phyloP scores from a whole-genome alignment of 2,329 filamentous ascomycete species.

The Didymella pomorum region DNA sequence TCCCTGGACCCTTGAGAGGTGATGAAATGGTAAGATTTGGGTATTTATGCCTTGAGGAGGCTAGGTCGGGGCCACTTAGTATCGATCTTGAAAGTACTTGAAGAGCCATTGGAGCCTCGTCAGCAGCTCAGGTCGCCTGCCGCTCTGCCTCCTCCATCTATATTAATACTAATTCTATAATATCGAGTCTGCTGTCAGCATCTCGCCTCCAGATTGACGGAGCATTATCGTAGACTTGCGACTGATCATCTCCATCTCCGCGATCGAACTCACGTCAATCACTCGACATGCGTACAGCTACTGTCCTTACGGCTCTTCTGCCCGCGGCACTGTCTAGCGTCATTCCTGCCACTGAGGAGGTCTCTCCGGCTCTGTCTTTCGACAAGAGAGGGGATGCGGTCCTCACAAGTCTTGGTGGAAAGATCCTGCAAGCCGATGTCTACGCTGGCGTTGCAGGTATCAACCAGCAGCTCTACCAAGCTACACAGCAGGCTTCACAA shows the following conservation, averaged over 20 bases:
- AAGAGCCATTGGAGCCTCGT: background rate
- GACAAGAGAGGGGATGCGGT: background rate
- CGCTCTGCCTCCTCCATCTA: background rate
- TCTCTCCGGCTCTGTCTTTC: background rate
- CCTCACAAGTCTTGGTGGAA: conserved; percentile 22
- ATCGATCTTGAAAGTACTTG: background rate
- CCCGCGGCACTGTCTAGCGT: background rate
- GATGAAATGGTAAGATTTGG: background rate
- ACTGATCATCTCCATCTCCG: background rate
- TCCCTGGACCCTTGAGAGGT: background rate
- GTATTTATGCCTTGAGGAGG: background rate
- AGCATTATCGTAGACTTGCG: background rate
- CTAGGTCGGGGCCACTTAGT: background rate
- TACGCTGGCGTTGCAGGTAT: conserved; percentile 34
- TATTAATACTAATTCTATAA: background rate
- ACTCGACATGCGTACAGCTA: background rate
- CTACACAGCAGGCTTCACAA: conserved; percentile 28
- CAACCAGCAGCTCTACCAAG: conserved; percentile 40
- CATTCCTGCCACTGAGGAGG: background rate
- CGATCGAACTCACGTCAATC: background rate
- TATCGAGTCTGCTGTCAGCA: background rate
- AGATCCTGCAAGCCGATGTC: conserved; percentile 33
- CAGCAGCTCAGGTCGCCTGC: background rate
- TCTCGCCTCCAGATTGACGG: background rate
- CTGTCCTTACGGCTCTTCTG: background rate